Conservation (phyloP, 805 yeast species). For the Wickerhamomyces canadensis region DNA sequence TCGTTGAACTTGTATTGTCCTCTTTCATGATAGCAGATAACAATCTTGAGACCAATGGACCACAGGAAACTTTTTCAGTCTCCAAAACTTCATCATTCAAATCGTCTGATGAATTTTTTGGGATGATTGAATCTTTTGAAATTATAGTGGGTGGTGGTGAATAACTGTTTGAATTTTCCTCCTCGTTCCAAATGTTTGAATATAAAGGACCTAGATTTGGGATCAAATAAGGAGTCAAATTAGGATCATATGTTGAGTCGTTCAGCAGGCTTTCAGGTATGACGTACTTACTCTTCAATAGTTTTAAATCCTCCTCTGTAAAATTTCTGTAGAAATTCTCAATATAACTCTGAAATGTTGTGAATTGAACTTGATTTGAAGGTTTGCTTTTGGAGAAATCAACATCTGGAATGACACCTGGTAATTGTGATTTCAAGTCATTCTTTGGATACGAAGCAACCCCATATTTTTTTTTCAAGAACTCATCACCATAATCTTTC, state of each 20-base stretch:
- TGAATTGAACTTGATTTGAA: slow-evolving; percentile 84
- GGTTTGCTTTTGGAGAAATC: slow-evolving; percentile 85
- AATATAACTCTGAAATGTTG: slow-evolving; percentile 77
- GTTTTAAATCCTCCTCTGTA: slow-evolving; percentile 74
- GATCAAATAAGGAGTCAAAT: slow-evolving; percentile 65
- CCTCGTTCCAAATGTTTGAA: slow-evolving; percentile 81
- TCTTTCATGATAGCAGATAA: slow-evolving; percentile 71
- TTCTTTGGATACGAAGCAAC: slow-evolving; percentile 86
- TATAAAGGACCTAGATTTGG: slow-evolving; percentile 85
- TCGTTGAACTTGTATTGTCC: slow-evolving; percentile 8
- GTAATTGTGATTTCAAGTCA: slow-evolving; percentile 69
- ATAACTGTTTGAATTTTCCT: slow-evolving; percentile 51
- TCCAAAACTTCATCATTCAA: slow-evolving; percentile 60
- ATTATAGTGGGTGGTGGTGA: slow-evolving; percentile 43
- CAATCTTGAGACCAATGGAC: slow-evolving; percentile 83
- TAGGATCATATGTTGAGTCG: slow-evolving; percentile 53
- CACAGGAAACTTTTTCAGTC: slow-evolving; percentile 75
- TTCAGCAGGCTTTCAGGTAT: slow-evolving; percentile 41
- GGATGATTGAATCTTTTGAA: slow-evolving; percentile 36
- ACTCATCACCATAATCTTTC: slow-evolving; percentile 68
- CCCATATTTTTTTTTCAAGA: slow-evolving; percentile 67
- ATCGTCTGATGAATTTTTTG: slow-evolving; percentile 56
- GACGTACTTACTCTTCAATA: slow-evolving; percentile 57
- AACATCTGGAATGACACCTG: slow-evolving; percentile 82
- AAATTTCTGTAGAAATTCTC: slow-evolving; percentile 81